Evolutionary conservation across 495 filamentous ascomycete genomes (phyloP), one percentile per base, ranked within the genome.

Genomic region (Parathielavia hyrcaniae): DNA sequence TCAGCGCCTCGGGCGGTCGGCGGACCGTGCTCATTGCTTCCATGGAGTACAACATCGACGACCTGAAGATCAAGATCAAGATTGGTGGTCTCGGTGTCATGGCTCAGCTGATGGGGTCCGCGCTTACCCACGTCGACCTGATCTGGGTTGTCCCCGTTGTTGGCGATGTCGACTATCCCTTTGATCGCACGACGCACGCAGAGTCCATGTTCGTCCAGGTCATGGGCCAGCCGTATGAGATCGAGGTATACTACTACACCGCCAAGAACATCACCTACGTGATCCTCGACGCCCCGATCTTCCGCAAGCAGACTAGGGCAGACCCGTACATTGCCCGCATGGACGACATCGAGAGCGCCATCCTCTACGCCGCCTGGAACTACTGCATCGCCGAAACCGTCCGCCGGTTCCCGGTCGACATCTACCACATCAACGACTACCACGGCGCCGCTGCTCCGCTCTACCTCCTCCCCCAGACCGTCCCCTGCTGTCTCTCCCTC

Each of bases 391-490:
- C 85, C 1, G 74, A 84, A 53, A 69, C 83, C 0, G 78, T 87
- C 53, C 77, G 68, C 35, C 75, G 79, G 20, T 83, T 82, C 65
- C 79, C 83, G 0, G 75, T 88, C 45, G 85, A 90, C 62, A 65
- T 90, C 20, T 90, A 90, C 65, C 87, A 90, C 67, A 85, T 89
- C 65, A 90, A 90, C 68, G 87, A 90, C 66, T 90, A 89, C 66
- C 87, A 90, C 58, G 87, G 87, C 34, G 83, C 86, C 17, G 69
- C 86, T 7, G 87, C 87, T 39, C 86, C 85, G 12, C 72, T 90
- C 8, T 86, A 90, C 58, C 75, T 88, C 17, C 75, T 89, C 5
- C 86, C 86, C 0, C 63, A 69, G 30, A 85, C 77, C 4, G 78
- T 85, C 41, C 83, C 83, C 0, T 79, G 79, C 64, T 83, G 81